Conservation (phyloP, 176 grass and related monocot genomes). For the Oryza punctata region DNA sequence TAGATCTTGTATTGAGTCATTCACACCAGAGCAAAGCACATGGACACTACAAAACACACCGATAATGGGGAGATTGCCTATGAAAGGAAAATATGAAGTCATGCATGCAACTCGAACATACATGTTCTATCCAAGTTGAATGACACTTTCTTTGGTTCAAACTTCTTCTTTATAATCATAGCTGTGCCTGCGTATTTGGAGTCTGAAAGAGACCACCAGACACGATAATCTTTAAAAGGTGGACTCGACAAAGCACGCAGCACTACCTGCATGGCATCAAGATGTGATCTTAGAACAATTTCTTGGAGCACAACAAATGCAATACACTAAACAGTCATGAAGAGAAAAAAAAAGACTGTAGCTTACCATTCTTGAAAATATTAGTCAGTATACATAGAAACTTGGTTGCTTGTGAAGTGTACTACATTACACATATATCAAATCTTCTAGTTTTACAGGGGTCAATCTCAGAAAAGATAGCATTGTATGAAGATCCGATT, state of each 20-base stretch:
- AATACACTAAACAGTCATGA: slow-evolving; percentile 10
- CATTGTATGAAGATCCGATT: not conserved
- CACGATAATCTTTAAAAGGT: slow-evolving; percentile 76
- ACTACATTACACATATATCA: not conserved
- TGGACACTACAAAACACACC: not conserved
- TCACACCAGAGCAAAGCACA: not conserved
- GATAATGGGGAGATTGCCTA: not conserved
- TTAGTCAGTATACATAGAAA: not conserved
- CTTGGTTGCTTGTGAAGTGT: not conserved
- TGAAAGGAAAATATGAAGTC: not conserved
- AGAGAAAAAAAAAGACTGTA: slow-evolving; percentile 18
- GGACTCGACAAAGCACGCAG: slow-evolving; percentile 72
- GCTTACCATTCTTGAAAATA: not conserved
- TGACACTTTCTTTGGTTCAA: slow-evolving; percentile 82
- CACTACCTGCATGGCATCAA: slow-evolving; percentile 54
- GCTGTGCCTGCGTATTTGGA: slow-evolving; percentile 85
- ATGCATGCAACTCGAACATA: slow-evolving; percentile 42
- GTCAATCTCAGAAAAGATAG: not conserved
- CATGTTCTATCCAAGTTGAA: slow-evolving; percentile 85
- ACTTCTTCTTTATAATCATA: slow-evolving; percentile 84
- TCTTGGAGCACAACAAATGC: slow-evolving; percentile 10
- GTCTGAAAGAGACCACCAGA: slow-evolving; percentile 98
- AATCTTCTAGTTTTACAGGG: not conserved
- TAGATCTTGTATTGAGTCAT: not conserved
- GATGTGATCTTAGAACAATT: slow-evolving; percentile 29